Evolutionary conservation across 176 grass and related monocot species (phyloP).

Genomic region (Canna indica): DNA sequence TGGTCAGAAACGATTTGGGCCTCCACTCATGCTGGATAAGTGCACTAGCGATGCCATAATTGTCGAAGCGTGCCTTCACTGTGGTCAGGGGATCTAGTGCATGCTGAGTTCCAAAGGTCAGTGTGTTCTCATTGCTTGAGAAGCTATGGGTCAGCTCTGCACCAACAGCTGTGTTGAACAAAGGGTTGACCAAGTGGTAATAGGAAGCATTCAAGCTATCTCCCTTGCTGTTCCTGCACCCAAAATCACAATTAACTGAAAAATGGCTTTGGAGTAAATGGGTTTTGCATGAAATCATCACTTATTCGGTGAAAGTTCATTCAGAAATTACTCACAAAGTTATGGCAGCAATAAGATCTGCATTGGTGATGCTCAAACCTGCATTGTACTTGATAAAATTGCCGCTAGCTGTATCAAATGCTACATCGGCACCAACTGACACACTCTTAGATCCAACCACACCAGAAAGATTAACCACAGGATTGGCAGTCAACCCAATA

Average conservation of each 20-base stretch:
- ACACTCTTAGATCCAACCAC: conserved; percentile 59
- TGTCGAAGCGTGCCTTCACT: conserved; percentile 73
- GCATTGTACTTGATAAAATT: conserved; percentile 93
- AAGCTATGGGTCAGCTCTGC: conserved; percentile 68
- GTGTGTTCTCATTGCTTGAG: conserved; percentile 61
- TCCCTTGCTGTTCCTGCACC: conserved; percentile 81
- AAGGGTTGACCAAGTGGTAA: conserved; percentile 46
- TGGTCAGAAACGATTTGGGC: conserved; percentile 60
- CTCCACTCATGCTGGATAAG: conserved; percentile 78
- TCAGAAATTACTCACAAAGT: conserved; percentile 44
- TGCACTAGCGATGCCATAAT: conserved; percentile 58
- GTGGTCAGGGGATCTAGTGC: conserved; percentile 55
- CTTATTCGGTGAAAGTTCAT: neutral
- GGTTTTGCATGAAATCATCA: neutral
- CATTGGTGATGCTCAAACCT: conserved; percentile 57
- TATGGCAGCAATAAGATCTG: conserved; percentile 67
- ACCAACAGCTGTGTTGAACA: conserved; percentile 48
- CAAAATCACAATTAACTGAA: neutral
- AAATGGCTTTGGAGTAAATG: no score
- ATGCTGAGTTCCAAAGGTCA: conserved; percentile 67
- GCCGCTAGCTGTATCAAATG: conserved; percentile 76
- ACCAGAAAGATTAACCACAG: conserved; percentile 62
- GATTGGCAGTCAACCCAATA: conserved; percentile 88
- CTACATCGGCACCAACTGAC: conserved; percentile 63
- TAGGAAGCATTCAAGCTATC: conserved; percentile 67